Conservation (phyloP, 257 asterid genomes). For the Solanum ossicruentum region DNA sequence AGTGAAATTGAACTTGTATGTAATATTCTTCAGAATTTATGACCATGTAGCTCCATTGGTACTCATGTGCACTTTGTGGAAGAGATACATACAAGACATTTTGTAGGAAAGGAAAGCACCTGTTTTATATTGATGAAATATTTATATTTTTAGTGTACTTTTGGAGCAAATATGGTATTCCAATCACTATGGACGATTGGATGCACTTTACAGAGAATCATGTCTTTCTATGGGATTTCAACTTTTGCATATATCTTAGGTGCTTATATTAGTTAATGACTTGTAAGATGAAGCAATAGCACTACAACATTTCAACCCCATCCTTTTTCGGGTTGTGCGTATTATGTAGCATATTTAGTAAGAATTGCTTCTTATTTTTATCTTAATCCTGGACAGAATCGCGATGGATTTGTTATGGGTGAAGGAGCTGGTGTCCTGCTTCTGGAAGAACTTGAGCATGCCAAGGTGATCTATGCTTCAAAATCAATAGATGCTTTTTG, state of each 20-base stretch:
- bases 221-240: background rate
- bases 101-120: background rate
- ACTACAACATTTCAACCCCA: background rate
- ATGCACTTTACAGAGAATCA: background rate
- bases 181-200: background rate
- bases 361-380: background rate
- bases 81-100: background rate
- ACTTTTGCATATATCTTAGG: background rate
- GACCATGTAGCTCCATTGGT: background rate
- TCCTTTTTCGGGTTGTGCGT: background rate
- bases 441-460: slow-evolving; percentile 94
- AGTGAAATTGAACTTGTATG: background rate
- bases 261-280: background rate
- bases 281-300: background rate
- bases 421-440: slow-evolving; percentile 97
- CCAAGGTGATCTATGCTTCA: slow-evolving; percentile 40
- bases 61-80: background rate
- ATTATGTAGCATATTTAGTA: background rate
- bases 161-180: background rate
- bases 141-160: background rate
- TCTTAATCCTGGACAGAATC: slow-evolving; percentile 42
- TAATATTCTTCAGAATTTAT: background rate
- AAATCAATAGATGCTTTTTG: background rate
- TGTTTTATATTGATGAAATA: background rate
- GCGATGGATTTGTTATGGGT: slow-evolving; percentile 98